phyloP scores from a whole-genome alignment of 2,329 filamentous ascomycete species.

The Colletotrichum sp. region DNA sequence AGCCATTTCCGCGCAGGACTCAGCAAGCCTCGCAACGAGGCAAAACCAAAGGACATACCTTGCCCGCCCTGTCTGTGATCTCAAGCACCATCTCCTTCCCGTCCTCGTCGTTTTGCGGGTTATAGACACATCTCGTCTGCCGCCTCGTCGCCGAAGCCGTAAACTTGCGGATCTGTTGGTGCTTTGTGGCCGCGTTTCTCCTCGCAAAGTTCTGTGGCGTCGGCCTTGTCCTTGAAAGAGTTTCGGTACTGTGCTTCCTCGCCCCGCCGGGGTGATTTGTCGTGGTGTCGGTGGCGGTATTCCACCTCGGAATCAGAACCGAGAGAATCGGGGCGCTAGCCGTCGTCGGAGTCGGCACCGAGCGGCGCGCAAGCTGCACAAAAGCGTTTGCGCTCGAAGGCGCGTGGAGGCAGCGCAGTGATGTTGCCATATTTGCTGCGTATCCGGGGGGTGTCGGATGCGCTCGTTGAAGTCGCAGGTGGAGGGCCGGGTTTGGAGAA shows the following conservation, averaged over 20 bases:
- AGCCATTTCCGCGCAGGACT: neutral
- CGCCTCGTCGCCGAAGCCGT: conserved; percentile 37
- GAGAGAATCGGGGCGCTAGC: conserved; percentile 38
- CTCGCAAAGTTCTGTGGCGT: neutral
- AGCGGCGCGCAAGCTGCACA: conserved; percentile 44
- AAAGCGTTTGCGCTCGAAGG: conserved; percentile 44
- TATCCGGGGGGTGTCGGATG: neutral
- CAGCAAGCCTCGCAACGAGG: neutral
- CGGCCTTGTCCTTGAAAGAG: neutral
- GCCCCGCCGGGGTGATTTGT: neutral
- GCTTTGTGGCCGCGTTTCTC: neutral
- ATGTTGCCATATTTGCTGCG: conserved; percentile 32
- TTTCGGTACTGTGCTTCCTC: neutral
- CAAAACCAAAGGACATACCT: conserved; percentile 56
- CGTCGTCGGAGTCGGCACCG: conserved; percentile 26
- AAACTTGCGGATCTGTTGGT: conserved; percentile 33
- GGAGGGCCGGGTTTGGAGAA: conserved; percentile 29
- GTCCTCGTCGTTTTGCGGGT: conserved; percentile 81
- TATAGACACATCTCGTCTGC: conserved; percentile 61
- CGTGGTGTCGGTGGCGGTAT: neutral
- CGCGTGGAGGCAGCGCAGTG: conserved; percentile 42
- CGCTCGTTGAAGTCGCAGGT: neutral
- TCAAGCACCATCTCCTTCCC: conserved; percentile 84
- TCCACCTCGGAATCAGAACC: conserved; percentile 31
- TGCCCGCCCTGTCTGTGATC: conserved; percentile 83